These are phyloP conservation scores for Trichoderma guizhouense DNA, from an alignment of 2,329 filamentous ascomycete genomes.

Conservation along the genomic window DNA sequence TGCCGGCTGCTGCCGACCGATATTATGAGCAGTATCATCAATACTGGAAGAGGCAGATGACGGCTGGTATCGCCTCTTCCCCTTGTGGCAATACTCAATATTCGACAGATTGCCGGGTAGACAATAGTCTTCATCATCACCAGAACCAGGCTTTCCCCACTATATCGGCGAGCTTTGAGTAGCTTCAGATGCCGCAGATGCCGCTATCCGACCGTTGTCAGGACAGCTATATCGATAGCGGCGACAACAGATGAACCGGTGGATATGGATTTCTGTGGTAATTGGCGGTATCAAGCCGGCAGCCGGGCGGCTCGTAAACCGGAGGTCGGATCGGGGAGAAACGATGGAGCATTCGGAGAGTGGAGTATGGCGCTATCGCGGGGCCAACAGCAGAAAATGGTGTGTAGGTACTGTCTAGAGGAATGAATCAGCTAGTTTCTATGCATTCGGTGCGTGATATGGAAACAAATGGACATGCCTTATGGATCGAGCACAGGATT, in stretches of 20 bases:
- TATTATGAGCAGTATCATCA: too few relatives aligned
- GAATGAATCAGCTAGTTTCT: background rate
- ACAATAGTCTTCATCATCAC: background rate
- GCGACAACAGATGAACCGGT: conserved; percentile 43
- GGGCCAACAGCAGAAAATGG: conserved; percentile 22
- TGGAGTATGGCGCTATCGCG: conserved; percentile 27
- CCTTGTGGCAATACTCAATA: background rate
- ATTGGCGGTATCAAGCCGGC: conserved; percentile 52
- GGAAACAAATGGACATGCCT: background rate
- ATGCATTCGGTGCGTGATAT: background rate
- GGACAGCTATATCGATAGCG: background rate
- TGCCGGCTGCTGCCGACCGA: too few relatives aligned
- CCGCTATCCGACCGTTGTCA: background rate
- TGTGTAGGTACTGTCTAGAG: background rate
- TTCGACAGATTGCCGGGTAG: background rate
- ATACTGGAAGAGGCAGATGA: too few relatives aligned
- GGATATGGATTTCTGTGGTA: conserved; percentile 42
- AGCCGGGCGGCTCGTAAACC: conserved; percentile 45
- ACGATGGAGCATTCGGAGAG: conserved; percentile 32
- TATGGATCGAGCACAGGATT: background rate
- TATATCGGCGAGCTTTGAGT: background rate
- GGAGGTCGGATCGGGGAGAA: conserved; percentile 29
- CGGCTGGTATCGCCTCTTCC: background rate
- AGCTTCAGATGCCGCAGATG: background rate
- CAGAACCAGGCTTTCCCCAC: background rate